Evolutionary conservation across 306 rosid genomes (phyloP).

Genomic region (Sicyos baderoa): DNA sequence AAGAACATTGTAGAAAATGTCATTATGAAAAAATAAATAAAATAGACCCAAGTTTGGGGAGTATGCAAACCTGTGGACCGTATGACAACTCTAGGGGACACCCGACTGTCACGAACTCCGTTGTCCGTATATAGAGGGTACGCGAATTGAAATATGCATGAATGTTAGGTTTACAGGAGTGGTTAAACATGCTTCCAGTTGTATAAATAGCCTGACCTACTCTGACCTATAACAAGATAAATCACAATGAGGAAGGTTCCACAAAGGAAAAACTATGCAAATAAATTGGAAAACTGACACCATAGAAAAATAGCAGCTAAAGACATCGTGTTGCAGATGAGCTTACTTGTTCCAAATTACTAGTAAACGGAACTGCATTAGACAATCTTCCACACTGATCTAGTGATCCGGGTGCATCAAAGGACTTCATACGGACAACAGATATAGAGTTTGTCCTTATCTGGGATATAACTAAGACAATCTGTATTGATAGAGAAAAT

Average conservation of each 20-base stretch:
- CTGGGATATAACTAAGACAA: constrained; percentile 62
- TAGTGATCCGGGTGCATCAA: too few species aligned
- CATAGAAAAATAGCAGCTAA: neutral
- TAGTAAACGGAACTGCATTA: neutral
- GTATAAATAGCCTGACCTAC: too few species aligned
- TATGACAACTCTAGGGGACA: constrained; percentile 38
- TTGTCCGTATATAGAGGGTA: constrained; percentile 24
- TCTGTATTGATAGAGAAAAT: constrained; percentile 41
- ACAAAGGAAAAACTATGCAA: neutral
- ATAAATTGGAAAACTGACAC: neutral
- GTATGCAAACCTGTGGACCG: constrained; percentile 41
- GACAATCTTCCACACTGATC: too few species aligned
- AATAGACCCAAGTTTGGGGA: constrained; percentile 1
- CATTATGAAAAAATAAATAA: neutral
- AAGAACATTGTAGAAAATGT: constrained; percentile 15
- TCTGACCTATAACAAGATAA: constrained; percentile 22
- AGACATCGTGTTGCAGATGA: constrained; percentile 17
- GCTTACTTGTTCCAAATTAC: constrained; percentile 41
- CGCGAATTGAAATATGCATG: too few species aligned
- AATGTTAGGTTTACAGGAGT: too few species aligned
- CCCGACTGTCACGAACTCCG: neutral
- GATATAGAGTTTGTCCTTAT: constrained; percentile 87
- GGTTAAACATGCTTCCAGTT: too few species aligned
- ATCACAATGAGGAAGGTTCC: constrained; percentile 20
- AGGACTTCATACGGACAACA: constrained; percentile 54